Percentiles rank a stretch among this genome's conserved stretches.
Conservation (phyloP, 176 grass and related monocot genomes). For the Cocos nucifera region DNA sequence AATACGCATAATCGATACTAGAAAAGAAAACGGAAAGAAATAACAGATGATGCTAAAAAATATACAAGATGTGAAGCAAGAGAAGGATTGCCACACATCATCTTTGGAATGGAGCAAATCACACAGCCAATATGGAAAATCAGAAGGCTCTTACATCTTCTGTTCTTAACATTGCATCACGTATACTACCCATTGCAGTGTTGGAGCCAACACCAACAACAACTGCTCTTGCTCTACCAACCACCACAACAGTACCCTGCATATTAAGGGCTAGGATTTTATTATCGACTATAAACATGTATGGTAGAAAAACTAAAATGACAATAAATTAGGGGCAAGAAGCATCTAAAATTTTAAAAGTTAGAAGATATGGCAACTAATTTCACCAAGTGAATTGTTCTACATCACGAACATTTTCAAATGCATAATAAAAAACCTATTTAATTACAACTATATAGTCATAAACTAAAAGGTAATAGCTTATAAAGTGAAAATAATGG, state of each 20-base stretch:
- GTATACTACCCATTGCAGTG: slow-evolving; percentile 98
- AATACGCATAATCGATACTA: not conserved
- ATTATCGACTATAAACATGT: slow-evolving; percentile 2
- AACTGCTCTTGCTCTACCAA: slow-evolving; percentile 90
- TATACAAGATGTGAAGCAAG: too few species aligned
- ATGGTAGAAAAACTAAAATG: not conserved
- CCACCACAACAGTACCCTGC: slow-evolving; percentile 90
- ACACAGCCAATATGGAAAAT: not conserved
- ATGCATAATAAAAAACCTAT: too few species aligned
- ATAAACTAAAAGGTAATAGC: too few species aligned
- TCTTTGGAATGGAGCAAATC: too few species aligned
- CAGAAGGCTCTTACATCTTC: slow-evolving; percentile 59
- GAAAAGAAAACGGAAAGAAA: not conserved
- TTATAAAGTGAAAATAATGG: too few species aligned
- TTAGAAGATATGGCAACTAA: too few species aligned
- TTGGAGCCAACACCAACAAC: slow-evolving; percentile 85
- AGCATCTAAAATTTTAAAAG: too few species aligned
- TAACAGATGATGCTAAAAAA: not conserved
- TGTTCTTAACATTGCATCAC: slow-evolving; percentile 93
- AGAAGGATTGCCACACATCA: too few species aligned
- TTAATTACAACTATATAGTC: too few species aligned
- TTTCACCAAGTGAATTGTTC: too few species aligned
- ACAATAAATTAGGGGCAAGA: too few species aligned
- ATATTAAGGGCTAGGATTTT: slow-evolving; percentile 15
- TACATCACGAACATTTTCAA: too few species aligned